Conservation (phyloP, 108 stramenopile species). For the Cyclotella atomus region DNA sequence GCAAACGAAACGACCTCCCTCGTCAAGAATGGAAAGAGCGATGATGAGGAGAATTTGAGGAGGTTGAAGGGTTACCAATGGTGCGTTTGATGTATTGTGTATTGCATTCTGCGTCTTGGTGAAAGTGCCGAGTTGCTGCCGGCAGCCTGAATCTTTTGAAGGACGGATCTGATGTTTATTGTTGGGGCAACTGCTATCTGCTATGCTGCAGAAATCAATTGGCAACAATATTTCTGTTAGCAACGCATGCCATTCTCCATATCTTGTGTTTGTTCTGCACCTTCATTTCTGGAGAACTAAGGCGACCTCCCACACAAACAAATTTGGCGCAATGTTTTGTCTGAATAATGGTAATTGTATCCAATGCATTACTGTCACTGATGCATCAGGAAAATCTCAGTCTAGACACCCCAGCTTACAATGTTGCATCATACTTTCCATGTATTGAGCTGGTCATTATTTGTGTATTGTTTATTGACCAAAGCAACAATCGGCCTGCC, state of each 20-base stretch:
- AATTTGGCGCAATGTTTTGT: no score
- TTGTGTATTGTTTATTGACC: background rate
- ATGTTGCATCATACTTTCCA: background rate
- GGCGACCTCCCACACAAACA: no score
- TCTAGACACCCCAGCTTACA: no score
- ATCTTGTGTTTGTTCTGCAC: no score
- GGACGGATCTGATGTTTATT: background rate
- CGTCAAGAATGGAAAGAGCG: conserved; percentile 50
- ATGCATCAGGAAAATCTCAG: no score
- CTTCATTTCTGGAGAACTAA: no score
- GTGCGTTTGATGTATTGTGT: conserved; percentile 49
- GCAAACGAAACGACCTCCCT: conserved; percentile 79
- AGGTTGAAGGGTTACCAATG: conserved; percentile 87
- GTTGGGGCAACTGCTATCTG: background rate
- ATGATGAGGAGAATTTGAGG: conserved; percentile 68
- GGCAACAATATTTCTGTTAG: no score
- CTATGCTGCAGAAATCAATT: no score
- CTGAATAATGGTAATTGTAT: no score
- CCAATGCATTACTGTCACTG: no score
- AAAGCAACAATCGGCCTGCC: no score
- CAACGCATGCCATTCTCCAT: no score
- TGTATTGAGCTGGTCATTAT: background rate
- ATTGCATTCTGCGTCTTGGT: background rate
- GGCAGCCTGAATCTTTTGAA: background rate
- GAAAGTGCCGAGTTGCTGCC: background rate